phyloP scores from a whole-genome alignment of 2,329 filamentous ascomycete species.

The Alternaria ventricosa region DNA sequence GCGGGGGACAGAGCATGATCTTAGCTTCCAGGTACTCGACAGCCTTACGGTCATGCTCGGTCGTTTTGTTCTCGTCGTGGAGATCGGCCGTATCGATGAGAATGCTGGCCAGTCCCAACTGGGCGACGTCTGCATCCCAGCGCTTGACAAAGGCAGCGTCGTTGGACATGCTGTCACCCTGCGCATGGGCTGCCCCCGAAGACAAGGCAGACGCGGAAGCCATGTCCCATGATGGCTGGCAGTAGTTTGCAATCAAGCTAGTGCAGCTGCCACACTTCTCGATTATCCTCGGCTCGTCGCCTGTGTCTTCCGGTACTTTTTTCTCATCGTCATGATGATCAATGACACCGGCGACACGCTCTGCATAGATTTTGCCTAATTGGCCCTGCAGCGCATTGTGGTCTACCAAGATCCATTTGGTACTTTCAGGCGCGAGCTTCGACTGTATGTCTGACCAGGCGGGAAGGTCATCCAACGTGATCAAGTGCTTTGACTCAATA shows the following conservation, averaged over 20 bases:
- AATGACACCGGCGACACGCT: constrained; percentile 68
- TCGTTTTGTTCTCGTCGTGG: constrained; percentile 66
- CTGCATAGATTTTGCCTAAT: constrained; percentile 61
- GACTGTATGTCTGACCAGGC: constrained; percentile 58
- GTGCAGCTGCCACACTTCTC: constrained; percentile 74
- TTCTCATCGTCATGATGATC: constrained; percentile 82
- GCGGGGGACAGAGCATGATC: constrained; percentile 50
- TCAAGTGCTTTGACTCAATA: constrained; percentile 65
- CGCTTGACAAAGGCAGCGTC: constrained; percentile 44
- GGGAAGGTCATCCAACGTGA: constrained; percentile 68
- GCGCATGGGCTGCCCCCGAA: constrained; percentile 47
- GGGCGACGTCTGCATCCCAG: constrained; percentile 67
- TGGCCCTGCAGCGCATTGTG: constrained; percentile 75
- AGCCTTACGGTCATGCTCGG: constrained; percentile 64
- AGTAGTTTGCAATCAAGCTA: constrained; percentile 70
- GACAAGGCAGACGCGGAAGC: constrained; percentile 52
- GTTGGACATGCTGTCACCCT: constrained; percentile 47
- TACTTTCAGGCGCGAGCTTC: constrained; percentile 60
- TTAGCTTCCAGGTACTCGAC: constrained; percentile 65
- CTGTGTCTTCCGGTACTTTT: constrained; percentile 56
- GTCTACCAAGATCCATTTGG: constrained; percentile 77
- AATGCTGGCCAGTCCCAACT: constrained; percentile 72
- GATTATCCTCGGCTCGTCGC: constrained; percentile 65
- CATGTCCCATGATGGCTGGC: constrained; percentile 63
- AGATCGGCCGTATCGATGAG: constrained; percentile 77